Conservation (phyloP, 2,329 filamentous ascomycete genomes). For the Diaporthe sp. region DNA sequence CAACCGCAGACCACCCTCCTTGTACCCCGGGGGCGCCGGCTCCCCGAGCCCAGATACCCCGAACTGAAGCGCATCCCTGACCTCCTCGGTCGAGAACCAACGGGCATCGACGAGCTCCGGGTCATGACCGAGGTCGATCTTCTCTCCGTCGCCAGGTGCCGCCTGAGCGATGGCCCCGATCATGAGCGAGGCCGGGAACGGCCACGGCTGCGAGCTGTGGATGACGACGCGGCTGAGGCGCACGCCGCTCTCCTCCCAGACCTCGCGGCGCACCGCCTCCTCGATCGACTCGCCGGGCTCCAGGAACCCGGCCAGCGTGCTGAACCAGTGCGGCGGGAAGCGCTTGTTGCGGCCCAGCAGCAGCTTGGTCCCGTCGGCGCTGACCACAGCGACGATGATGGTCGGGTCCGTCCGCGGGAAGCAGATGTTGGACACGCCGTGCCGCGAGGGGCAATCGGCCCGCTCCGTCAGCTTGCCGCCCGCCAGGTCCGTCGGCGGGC, state of each 20-base stretch:
- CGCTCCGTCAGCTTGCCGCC: conserved; percentile 66
- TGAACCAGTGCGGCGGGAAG: conserved; percentile 90
- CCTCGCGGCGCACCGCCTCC: conserved; percentile 85
- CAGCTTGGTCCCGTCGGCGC: conserved; percentile 79
- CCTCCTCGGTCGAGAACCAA: conserved; percentile 89
- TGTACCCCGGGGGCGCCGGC: conserved; percentile 74
- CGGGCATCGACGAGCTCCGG: conserved; percentile 90
- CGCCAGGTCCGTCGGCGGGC: conserved; percentile 78
- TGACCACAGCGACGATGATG: conserved; percentile 94
- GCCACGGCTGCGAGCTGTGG: conserved; percentile 90
- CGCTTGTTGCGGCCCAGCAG: conserved; percentile 88
- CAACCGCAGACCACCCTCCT: conserved; percentile 82
- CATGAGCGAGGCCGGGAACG: conserved; percentile 88
- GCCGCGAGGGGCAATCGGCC: conserved; percentile 83
- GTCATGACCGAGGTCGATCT: conserved; percentile 86
- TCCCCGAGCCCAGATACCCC: conserved; percentile 79
- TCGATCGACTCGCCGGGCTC: conserved; percentile 89
- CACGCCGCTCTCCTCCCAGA: conserved; percentile 89
- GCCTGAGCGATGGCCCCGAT: conserved; percentile 91
- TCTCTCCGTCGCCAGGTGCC: conserved; percentile 80
- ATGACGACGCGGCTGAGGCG: conserved; percentile 82
- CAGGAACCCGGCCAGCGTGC: conserved; percentile 88
- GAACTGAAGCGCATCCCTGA: conserved; percentile 78
- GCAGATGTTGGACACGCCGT: conserved; percentile 88
- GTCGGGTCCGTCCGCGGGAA: conserved; percentile 96